Percentiles rank a stretch among this genome's conserved stretches.
Conservation (phyloP, 106 monocot species). For the Agapanthus africanus region DNA sequence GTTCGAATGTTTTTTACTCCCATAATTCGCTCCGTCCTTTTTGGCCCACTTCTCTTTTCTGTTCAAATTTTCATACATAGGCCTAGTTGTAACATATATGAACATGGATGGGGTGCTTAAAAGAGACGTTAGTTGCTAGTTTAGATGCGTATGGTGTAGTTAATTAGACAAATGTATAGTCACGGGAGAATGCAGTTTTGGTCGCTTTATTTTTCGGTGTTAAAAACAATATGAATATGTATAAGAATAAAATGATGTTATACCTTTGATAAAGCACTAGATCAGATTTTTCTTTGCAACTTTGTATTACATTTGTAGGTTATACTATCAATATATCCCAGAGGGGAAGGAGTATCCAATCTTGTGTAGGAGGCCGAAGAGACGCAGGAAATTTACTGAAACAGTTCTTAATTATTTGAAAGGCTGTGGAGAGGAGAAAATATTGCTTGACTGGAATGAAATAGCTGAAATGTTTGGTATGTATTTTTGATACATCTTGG, state of each 20-base stretch:
- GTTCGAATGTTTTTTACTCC: too few relatives aligned
- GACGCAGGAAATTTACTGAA: slow-evolving; percentile 20
- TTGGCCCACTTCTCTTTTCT: too few relatives aligned
- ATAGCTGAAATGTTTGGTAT: slow-evolving; percentile 75
- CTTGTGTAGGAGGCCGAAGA: slow-evolving; percentile 52
- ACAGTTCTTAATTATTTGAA: slow-evolving; percentile 32
- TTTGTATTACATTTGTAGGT: slow-evolving; percentile 37
- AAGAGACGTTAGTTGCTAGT: too few relatives aligned
- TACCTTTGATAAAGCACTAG: not conserved
- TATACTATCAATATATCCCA: slow-evolving; percentile 88
- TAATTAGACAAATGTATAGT: too few relatives aligned
- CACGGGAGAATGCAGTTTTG: too few relatives aligned
- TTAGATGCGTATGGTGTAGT: not conserved
- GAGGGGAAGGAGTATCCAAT: slow-evolving; percentile 90
- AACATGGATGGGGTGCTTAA: too few relatives aligned
- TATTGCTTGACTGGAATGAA: slow-evolving; percentile 91
- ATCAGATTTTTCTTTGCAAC: not conserved
- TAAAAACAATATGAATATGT: not conserved
- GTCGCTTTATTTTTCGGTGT: not conserved
- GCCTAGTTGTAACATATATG: too few relatives aligned
- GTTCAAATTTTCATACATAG: too few relatives aligned
- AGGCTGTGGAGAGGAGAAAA: slow-evolving; percentile 37
- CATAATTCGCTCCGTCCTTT: too few relatives aligned
- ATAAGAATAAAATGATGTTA: not conserved
- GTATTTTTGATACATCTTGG: too few relatives aligned